These are phyloP conservation scores for Ceratobasidium sp. DNA, from an alignment of 1,284 basidiomycete species.

Conservation along the genomic window DNA sequence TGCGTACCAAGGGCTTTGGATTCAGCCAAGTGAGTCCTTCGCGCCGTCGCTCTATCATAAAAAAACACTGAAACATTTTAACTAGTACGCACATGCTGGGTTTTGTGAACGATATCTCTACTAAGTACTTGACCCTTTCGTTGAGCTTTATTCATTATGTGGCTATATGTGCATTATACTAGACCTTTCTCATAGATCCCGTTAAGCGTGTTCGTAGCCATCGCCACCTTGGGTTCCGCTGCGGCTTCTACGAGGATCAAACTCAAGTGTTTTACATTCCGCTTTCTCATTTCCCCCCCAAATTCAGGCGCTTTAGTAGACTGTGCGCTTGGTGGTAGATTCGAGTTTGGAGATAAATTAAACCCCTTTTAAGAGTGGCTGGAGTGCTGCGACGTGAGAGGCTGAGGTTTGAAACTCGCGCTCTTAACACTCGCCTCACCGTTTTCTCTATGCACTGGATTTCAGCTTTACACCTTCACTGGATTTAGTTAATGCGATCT, in stretches of 20 bases:
- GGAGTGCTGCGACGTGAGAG: conserved; percentile 59
- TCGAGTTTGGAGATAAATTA: conserved; percentile 52
- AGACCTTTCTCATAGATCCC: conserved; percentile 53
- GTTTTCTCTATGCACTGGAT: background rate
- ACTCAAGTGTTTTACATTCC: conserved; percentile 62
- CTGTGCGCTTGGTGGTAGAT: conserved; percentile 53
- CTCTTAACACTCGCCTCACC: conserved; percentile 29
- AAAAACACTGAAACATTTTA: background rate
- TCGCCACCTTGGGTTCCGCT: conserved; percentile 57
- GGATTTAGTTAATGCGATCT: conserved; percentile 58
- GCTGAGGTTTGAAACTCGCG: conserved; percentile 42
- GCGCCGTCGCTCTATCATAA: background rate
- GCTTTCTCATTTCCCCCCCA: conserved; percentile 56
- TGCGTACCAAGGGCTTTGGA: conserved; percentile 46
- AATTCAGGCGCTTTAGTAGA: conserved; percentile 58
- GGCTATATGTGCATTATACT: background rate
- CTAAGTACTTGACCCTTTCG: background rate
- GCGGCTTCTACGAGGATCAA: conserved; percentile 61
- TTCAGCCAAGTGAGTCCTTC: conserved; percentile 45
- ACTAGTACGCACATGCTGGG: conserved; percentile 54
- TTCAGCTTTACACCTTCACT: conserved; percentile 55
- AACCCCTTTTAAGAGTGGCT: too few species aligned
- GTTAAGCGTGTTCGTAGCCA: conserved; percentile 60
- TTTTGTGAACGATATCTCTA: conserved; percentile 17
- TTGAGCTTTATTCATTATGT: too few species aligned